Percentiles rank a stretch among this genome's conserved stretches.
phyloP scores from a whole-genome alignment of 75 land plant genomes.

The Larix kaempferi region DNA sequence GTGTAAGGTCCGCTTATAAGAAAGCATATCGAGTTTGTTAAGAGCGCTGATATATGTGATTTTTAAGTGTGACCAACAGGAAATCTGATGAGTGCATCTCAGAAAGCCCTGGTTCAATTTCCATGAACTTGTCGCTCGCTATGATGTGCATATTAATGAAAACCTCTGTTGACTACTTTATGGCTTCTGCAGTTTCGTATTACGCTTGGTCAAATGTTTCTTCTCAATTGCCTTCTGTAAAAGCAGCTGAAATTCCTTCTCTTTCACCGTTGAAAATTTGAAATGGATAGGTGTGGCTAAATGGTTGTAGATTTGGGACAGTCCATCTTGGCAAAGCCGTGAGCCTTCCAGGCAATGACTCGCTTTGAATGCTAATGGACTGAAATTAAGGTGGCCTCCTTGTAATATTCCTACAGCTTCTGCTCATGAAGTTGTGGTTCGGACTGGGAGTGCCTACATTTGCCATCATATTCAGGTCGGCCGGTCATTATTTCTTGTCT shows the following conservation, averaged over 20 bases:
- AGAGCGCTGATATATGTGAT: neutral
- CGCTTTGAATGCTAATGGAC: constrained; percentile 13
- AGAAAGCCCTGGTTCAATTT: constrained; percentile 4
- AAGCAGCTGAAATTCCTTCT: neutral
- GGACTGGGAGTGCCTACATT: neutral
- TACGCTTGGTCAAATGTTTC: neutral
- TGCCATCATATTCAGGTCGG: neutral
- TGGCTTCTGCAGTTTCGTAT: neutral
- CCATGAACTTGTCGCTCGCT: neutral
- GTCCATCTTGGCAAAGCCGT: constrained; percentile 13
- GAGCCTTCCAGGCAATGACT: constrained; percentile 3
- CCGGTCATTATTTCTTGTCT: no score
- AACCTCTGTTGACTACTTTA: neutral
- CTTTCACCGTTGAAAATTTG: neutral
- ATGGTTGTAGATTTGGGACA: neutral
- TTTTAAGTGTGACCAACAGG: neutral
- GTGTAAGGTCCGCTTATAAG: neutral
- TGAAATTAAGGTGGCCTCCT: neutral
- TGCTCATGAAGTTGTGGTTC: neutral
- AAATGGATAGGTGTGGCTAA: neutral
- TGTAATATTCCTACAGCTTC: neutral
- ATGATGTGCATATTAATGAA: neutral
- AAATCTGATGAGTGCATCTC: neutral
- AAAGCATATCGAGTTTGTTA: neutral
- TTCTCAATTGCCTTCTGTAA: neutral